Evolutionary conservation across 2,329 filamentous ascomycete species (phyloP).

Genomic region (Pyrenophora graminea): DNA sequence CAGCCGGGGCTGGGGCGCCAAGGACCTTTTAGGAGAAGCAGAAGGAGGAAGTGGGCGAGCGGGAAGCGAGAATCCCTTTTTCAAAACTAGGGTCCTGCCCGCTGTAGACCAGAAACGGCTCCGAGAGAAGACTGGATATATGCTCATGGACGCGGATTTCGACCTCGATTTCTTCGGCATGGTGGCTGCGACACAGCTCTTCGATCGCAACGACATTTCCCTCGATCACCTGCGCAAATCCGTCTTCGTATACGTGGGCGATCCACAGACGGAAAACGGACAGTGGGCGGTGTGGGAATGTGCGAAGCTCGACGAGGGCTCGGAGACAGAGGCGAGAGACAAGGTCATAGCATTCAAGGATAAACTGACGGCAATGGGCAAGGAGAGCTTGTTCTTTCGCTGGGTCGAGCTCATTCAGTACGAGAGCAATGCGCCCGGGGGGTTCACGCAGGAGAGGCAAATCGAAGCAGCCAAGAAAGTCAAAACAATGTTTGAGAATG

Average conservation of each 20-base stretch:
- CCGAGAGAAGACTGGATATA: slow-evolving; percentile 80
- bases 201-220: slow-evolving; percentile 64
- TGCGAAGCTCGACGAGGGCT: slow-evolving; percentile 54
- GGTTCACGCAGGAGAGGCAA: slow-evolving; percentile 77
- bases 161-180: slow-evolving; percentile 85
- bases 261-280: slow-evolving; percentile 49
- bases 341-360: slow-evolving; percentile 84
- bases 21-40: slow-evolving; percentile 56
- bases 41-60: slow-evolving; percentile 54
- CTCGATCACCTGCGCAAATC: slow-evolving; percentile 72
- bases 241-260: slow-evolving; percentile 54
- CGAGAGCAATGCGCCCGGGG: slow-evolving; percentile 77
- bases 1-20: slow-evolving; percentile 72
- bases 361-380: slow-evolving; percentile 72
- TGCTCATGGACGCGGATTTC: slow-evolving; percentile 84
- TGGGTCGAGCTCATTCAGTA: slow-evolving; percentile 94
- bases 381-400: slow-evolving; percentile 86
- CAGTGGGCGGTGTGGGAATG: slow-evolving; percentile 74
- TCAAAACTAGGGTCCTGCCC: slow-evolving; percentile 65
- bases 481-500: slow-evolving; percentile 71
- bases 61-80: slow-evolving; percentile 58
- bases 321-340: slow-evolving; percentile 66
- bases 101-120: slow-evolving; percentile 72
- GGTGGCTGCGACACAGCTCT: slow-evolving; percentile 70
- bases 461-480: slow-evolving; percentile 73